Conservation (phyloP, 2,329 filamentous ascomycete species). For the Stachybotrys elegans region DNA sequence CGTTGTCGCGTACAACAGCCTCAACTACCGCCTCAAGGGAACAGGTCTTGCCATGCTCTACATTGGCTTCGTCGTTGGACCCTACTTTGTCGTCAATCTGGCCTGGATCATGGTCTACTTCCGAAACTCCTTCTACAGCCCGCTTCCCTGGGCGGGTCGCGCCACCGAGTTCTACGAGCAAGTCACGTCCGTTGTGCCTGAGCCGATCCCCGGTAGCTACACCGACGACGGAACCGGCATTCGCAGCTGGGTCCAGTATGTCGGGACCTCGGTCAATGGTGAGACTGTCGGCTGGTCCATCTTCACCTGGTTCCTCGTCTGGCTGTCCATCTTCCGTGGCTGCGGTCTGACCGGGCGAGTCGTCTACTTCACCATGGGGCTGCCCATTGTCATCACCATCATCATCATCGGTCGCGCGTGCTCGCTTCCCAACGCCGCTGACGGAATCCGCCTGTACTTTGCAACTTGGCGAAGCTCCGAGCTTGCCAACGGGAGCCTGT, state of each 20-base stretch:
- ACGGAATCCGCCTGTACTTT: constrained; percentile 44
- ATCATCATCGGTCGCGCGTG: constrained; percentile 49
- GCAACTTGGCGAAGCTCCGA: constrained; percentile 42
- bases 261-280: constrained; percentile 39
- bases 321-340: constrained; percentile 54
- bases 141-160: constrained; percentile 47
- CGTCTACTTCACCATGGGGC: constrained; percentile 58
- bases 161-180: constrained; percentile 47
- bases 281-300: constrained; percentile 54
- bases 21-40: constrained; percentile 48
- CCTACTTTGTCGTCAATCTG: constrained; percentile 52
- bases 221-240: constrained; percentile 32
- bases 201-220: constrained; percentile 33
- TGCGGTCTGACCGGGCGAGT: constrained; percentile 53
- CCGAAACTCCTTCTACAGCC: constrained; percentile 47
- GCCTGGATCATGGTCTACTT: constrained; percentile 58
- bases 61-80: constrained; percentile 49
- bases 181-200: constrained; percentile 43
- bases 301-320: constrained; percentile 56
- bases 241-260: constrained; percentile 39
- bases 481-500: constrained; percentile 45
- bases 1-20: constrained; percentile 49
- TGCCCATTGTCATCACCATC: constrained; percentile 52
- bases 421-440: constrained; percentile 48
- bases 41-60: constrained; percentile 47